Evolutionary conservation across 2,329 filamentous ascomycete genomes (phyloP).

Genomic region (Scortechinia acanthostroma): DNA sequence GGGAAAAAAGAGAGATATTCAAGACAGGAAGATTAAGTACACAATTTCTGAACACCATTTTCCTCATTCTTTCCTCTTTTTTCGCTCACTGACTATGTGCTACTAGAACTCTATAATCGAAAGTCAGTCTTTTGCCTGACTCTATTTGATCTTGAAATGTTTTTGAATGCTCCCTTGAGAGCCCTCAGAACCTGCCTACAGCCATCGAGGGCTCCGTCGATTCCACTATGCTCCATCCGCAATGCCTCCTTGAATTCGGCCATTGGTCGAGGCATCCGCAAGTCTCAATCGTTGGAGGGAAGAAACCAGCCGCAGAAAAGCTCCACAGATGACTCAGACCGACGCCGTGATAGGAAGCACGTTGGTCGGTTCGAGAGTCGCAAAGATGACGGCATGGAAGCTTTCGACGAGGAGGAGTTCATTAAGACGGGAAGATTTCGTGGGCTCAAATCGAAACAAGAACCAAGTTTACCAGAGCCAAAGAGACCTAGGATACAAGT

Average conservation of each 20-base stretch:
- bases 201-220: neutral
- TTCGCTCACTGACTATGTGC: too few relatives aligned
- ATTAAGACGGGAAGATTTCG: neutral
- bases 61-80: too few relatives aligned
- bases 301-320: neutral
- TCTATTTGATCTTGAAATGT: neutral
- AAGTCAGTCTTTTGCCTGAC: neutral
- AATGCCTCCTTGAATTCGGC: neutral
- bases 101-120: too few relatives aligned
- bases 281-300: neutral
- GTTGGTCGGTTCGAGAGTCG: neutral
- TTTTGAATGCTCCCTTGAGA: neutral
- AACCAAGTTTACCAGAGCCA: too few relatives aligned
- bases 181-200: neutral
- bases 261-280: conserved; percentile 1
- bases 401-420: too few relatives aligned
- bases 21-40: too few relatives aligned
- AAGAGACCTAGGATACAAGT: too few relatives aligned
- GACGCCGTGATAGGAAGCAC: neutral
- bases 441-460: neutral
- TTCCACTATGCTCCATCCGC: neutral
- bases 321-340: neutral
- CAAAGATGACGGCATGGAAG: neutral
- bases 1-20: too few relatives aligned
- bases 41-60: too few relatives aligned